Percentiles rank a stretch among this genome's conserved stretches.
These are phyloP conservation scores for Daldinia caldariorum DNA, from an alignment of 495 filamentous ascomycete genomes.

Conservation along the genomic window DNA sequence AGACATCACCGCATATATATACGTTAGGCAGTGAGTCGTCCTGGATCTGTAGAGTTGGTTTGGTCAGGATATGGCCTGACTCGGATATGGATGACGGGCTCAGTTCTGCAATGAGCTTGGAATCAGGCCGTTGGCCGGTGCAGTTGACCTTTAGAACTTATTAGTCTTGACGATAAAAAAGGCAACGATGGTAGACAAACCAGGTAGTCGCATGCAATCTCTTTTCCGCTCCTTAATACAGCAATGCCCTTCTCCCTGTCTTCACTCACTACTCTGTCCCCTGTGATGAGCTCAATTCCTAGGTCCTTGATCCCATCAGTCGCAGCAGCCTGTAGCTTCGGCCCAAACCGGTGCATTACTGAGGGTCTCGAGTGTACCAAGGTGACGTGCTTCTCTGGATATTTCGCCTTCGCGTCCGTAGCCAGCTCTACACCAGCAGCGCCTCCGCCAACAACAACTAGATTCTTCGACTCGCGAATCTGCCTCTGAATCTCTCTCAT, in stretches of 20 bases:
- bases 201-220: conserved; percentile 51
- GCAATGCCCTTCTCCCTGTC: conserved; percentile 39
- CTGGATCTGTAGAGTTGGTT: conserved; percentile 65
- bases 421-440: conserved; percentile 71
- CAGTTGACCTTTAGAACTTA: conserved; percentile 54
- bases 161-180: conserved; percentile 13
- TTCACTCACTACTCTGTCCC: conserved; percentile 25
- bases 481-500: conserved; percentile 49
- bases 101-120: conserved; percentile 56
- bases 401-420: conserved; percentile 66
- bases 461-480: conserved; percentile 53
- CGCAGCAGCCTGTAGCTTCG: conserved; percentile 58
- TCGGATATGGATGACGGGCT: conserved; percentile 57
- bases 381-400: conserved; percentile 65
- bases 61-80: conserved; percentile 63
- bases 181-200: conserved; percentile 37
- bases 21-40: conserved; percentile 60
- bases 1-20: conserved; percentile 70
- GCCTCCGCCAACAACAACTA: conserved; percentile 69
- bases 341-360: conserved; percentile 65
- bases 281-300: conserved; percentile 52
- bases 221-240: conserved; percentile 46
- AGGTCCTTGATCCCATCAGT: conserved; percentile 51
- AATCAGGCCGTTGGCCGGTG: conserved; percentile 68
- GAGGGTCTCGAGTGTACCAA: conserved; percentile 66